Conservation (phyloP, 768 basidiomycete species). For the Daedalea quercina region DNA sequence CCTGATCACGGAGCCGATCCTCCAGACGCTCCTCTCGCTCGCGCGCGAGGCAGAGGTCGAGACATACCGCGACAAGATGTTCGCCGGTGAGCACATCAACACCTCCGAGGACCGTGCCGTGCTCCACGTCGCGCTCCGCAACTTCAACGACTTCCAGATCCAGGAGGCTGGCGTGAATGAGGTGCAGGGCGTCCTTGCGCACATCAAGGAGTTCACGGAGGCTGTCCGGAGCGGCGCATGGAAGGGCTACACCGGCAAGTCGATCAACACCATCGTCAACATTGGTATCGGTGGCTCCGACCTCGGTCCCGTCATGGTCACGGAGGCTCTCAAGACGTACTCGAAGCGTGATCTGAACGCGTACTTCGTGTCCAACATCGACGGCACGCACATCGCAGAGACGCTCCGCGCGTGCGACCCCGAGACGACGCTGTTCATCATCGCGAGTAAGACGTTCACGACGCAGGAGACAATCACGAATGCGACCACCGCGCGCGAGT, state of each 20-base stretch:
- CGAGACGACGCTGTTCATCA: conserved; percentile 93
- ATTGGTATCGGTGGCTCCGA: conserved; percentile 99
- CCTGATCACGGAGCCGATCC: conserved; percentile 81
- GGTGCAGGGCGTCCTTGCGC: conserved; percentile 75
- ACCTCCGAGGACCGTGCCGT: conserved; percentile 97
- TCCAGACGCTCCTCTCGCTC: conserved; percentile 69
- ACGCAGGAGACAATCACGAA: conserved; percentile 99
- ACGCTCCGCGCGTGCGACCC: conserved; percentile 74
- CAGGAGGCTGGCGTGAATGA: conserved; percentile 76
- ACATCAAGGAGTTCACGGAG: conserved; percentile 89
- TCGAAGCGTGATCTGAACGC: conserved; percentile 81
- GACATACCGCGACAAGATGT: conserved; percentile 85
- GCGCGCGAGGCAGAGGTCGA: conserved; percentile 86
- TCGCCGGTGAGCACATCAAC: conserved; percentile 94
- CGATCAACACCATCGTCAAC: conserved; percentile 93
- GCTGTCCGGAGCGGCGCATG: conserved; percentile 79
- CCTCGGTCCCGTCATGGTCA: conserved; percentile 98
- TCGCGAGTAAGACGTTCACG: conserved; percentile 99
- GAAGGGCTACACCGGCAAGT: conserved; percentile 97
- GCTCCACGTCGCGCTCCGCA: conserved; percentile 88
- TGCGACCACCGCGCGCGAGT: conserved; percentile 86
- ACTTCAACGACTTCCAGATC: conserved; percentile 73
- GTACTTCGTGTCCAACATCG: conserved; percentile 95
- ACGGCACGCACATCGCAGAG: conserved; percentile 95
- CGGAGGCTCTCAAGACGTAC: conserved; percentile 93